phyloP scores from a whole-genome alignment of 2,329 filamentous ascomycete species.

The Byssothecium circinans region DNA sequence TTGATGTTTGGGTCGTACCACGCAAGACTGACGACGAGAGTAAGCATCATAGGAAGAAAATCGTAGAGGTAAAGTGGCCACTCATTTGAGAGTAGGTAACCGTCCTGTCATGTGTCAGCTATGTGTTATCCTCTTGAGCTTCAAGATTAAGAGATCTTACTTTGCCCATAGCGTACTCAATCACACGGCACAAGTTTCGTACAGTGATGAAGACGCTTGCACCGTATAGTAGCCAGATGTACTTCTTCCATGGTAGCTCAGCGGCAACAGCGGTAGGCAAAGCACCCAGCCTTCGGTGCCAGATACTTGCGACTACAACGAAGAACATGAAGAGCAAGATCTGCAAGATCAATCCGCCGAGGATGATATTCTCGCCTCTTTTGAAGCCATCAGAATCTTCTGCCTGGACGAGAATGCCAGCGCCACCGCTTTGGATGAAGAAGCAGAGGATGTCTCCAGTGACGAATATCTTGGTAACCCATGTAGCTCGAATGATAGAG shows the following conservation, averaged over 20 bases:
- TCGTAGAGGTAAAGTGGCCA: conserved; percentile 21
- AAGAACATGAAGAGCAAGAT: conserved; percentile 61
- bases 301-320: conserved; percentile 49
- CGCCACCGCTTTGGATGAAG: conserved; percentile 51
- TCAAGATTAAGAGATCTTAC: too few relatives aligned
- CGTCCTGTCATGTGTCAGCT: too few relatives aligned
- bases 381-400: conserved; percentile 20
- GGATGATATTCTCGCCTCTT: conserved; percentile 52
- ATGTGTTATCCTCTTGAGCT: too few relatives aligned
- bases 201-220: conserved; percentile 46
- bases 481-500: conserved; percentile 45
- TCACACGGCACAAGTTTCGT: conserved; percentile 48
- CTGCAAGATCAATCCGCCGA: conserved; percentile 58
- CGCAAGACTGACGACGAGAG: conserved; percentile 10
- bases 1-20: conserved; percentile 23
- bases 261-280: conserved; percentile 20
- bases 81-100: conserved; percentile 15
- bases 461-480: conserved; percentile 58
- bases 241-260: conserved; percentile 33
- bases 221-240: conserved; percentile 40
- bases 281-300: conserved; percentile 48
- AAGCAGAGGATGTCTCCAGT: conserved; percentile 55
- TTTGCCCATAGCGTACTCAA: conserved; percentile 45
- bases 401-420: conserved; percentile 40
- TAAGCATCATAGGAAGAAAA: conserved; percentile 15